A percentile compares a stretch with the other conserved stretches of the same genome.
Evolutionary conservation across 306 rosid species (phyloP).

Genomic region (Macrotyloma uniflorum): DNA sequence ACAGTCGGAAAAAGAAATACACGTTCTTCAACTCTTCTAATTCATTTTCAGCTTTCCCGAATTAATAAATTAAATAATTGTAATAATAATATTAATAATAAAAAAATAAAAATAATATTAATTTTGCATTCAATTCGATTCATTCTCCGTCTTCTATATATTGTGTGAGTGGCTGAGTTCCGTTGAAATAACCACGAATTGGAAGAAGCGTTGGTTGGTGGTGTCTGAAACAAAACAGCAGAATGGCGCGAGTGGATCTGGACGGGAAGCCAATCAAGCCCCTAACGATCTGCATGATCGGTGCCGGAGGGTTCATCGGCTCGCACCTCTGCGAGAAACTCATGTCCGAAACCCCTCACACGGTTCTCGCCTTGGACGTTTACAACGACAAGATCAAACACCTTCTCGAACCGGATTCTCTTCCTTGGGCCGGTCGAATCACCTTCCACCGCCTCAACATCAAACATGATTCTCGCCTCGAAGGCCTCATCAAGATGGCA

Average conservation of each 20-base stretch:
- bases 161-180: neutral
- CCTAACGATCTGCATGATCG: slow-evolving; percentile 92
- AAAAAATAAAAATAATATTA: too few species aligned
- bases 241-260: slow-evolving; percentile 70
- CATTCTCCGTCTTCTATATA: neutral
- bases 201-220: neutral
- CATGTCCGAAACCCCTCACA: slow-evolving; percentile 81
- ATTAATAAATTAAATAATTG: neutral
- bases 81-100: too few species aligned
- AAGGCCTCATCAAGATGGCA: slow-evolving; percentile 90
- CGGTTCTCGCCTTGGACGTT: slow-evolving; percentile 80
- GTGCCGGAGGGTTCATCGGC: slow-evolving; percentile 98
- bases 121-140: neutral
- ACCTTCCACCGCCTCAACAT: slow-evolving; percentile 95
- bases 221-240: neutral
- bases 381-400: slow-evolving; percentile 96
- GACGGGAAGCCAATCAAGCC: slow-evolving; percentile 80
- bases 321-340: slow-evolving; percentile 97
- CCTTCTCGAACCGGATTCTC: slow-evolving; percentile 74
- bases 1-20: neutral
- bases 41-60: neutral
- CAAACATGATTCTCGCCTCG: slow-evolving; percentile 90
- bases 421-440: slow-evolving; percentile 79
- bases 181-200: neutral
- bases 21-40: neutral